Conservation (phyloP, 768 basidiomycete species). For the Trametes coccinea region DNA sequence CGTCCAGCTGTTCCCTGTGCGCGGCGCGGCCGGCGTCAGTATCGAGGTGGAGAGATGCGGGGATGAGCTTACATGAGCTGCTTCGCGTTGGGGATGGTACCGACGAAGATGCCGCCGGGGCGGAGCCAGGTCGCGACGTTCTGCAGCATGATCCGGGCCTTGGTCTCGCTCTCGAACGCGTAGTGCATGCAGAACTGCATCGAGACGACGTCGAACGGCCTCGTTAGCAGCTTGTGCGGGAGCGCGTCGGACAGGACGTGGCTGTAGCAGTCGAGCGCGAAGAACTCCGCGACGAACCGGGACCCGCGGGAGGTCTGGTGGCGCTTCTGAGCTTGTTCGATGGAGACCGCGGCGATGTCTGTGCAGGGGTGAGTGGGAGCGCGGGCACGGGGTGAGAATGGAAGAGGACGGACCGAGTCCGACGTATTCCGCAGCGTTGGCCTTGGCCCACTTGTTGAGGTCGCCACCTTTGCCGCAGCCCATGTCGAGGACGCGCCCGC, state of each 20-base stretch:
- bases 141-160: conserved; percentile 88
- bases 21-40: background rate
- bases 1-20: conserved; percentile 68
- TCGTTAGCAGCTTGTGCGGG: conserved; percentile 54
- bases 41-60: conserved; percentile 4
- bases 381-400: conserved; percentile 25
- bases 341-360: conserved; percentile 90
- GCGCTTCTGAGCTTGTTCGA: conserved; percentile 83
- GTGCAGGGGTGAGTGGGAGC: conserved; percentile 7
- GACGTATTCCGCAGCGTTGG: conserved; percentile 73
- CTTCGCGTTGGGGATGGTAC: conserved; percentile 93
- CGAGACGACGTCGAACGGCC: conserved; percentile 89
- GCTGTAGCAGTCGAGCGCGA: conserved; percentile 85
- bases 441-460: conserved; percentile 92
- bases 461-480: conserved; percentile 99
- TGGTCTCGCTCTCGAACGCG: conserved; percentile 89
- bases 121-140: conserved; percentile 84
- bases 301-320: conserved; percentile 52
- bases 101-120: conserved; percentile 88
- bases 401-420: conserved; percentile 65
- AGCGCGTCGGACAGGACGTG: conserved; percentile 72
- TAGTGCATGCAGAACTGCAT: conserved; percentile 99
- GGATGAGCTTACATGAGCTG: conserved; percentile 69
- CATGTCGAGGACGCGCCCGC: conserved; percentile 89
- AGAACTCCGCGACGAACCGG: conserved; percentile 79